Evolutionary conservation across 805 yeast genomes (phyloP).

Genomic region (Martiniozyma abietophila): DNA sequence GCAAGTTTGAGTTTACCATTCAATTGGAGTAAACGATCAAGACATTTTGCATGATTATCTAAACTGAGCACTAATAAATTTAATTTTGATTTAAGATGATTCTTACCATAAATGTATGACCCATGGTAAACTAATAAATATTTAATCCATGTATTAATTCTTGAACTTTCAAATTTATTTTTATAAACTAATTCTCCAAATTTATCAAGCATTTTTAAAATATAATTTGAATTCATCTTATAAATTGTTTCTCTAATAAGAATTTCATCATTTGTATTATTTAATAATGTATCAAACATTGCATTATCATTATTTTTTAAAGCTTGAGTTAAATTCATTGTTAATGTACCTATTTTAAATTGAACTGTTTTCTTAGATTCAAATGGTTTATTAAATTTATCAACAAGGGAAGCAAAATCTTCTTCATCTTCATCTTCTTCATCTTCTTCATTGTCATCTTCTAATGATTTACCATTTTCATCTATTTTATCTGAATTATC

Average conservation of each 20-base stretch:
- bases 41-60: conserved; percentile 38
- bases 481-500: conserved; percentile 51
- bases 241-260: conserved; percentile 42
- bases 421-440: conserved; percentile 34
- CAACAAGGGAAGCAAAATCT: conserved; percentile 38
- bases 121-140: conserved; percentile 50
- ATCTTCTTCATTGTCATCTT: conserved; percentile 41
- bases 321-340: conserved; percentile 83
- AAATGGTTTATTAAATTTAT: conserved; percentile 32
- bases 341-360: conserved; percentile 65
- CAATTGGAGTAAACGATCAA: conserved; percentile 42
- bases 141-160: conserved; percentile 38
- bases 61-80: conserved; percentile 39
- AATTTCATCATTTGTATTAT: conserved; percentile 37
- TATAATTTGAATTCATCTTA: conserved; percentile 39
- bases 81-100: conserved; percentile 34
- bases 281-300: conserved; percentile 73
- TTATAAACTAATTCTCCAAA: conserved; percentile 44
- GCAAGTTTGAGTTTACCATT: no score
- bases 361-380: conserved; percentile 31
- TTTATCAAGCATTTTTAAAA: conserved; percentile 41
- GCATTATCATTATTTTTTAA: conserved; percentile 79
- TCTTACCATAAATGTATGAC: conserved; percentile 36
- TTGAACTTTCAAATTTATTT: conserved; percentile 24
- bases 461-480: no score